phyloP scores from a whole-genome alignment of 768 basidiomycete species.

The Leucocoprinus sp. region DNA sequence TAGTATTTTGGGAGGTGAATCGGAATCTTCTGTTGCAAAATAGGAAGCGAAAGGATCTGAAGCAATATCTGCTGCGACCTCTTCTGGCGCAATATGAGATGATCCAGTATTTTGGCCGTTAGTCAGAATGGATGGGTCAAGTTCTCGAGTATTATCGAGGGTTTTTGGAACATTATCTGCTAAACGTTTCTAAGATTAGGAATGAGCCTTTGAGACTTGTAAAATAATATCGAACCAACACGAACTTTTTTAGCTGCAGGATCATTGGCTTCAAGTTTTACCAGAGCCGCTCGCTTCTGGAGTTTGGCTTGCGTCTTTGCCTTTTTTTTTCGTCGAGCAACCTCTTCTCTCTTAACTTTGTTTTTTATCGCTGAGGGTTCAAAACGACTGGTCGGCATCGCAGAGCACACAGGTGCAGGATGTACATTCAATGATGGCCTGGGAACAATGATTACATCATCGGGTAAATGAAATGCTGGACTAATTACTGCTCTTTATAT shows the following conservation, averaged over 20 bases:
- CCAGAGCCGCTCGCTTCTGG: slow-evolving; percentile 66
- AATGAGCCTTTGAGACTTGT: not conserved
- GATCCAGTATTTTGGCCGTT: slow-evolving; percentile 35
- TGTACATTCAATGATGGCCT: no score
- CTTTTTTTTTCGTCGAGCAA: slow-evolving; percentile 64
- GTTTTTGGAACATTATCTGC: slow-evolving; percentile 84
- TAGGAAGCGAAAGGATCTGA: slow-evolving; percentile 75
- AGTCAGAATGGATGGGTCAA: slow-evolving; percentile 61
- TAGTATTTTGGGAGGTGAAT: slow-evolving; percentile 75
- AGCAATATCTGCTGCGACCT: slow-evolving; percentile 59
- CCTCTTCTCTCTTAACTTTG: slow-evolving; percentile 80
- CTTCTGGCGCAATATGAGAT: slow-evolving; percentile 36
- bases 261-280: slow-evolving; percentile 69
- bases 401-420: not conserved
- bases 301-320: slow-evolving; percentile 77
- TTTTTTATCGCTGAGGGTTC: slow-evolving; percentile 72
- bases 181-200: slow-evolving; percentile 56
- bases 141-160: slow-evolving; percentile 88
- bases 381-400: slow-evolving; percentile 51
- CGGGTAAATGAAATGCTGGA: no score
- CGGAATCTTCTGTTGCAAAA: slow-evolving; percentile 62
- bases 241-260: slow-evolving; percentile 72
- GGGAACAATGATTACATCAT: no score
- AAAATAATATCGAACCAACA: not conserved
- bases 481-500: not conserved